These are phyloP conservation scores for Oxyria digyna DNA, from an alignment of 148 eudicot genomes.

Conservation along the genomic window DNA sequence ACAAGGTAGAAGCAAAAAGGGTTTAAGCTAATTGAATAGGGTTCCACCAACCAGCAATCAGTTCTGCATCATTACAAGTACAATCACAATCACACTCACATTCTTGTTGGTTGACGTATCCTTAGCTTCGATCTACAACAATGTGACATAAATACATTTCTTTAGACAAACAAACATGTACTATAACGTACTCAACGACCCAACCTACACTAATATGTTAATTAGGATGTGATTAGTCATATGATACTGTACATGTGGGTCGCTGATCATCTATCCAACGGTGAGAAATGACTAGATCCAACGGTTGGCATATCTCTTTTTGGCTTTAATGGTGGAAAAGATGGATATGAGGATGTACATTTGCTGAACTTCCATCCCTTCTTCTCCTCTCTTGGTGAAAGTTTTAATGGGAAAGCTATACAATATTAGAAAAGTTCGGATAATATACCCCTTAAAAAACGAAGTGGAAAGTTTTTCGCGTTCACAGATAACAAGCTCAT, in stretches of 20 bases:
- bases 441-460: too few relatives aligned
- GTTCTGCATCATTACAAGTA: background rate
- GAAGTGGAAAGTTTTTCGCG: too few relatives aligned
- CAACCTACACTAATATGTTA: background rate
- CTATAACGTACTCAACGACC: background rate
- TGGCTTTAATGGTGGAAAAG: background rate
- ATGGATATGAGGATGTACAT: constrained; percentile 2
- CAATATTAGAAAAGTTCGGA: too few relatives aligned
- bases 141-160: background rate
- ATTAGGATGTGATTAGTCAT: background rate
- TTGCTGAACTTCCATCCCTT: background rate
- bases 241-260: background rate
- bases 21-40: background rate
- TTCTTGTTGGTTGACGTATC: background rate
- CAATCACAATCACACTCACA: background rate
- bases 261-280: background rate
- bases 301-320: background rate
- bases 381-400: background rate
- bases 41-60: background rate
- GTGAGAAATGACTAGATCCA: background rate
- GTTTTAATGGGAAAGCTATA: background rate
- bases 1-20: background rate
- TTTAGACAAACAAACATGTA: background rate
- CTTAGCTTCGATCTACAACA: background rate
- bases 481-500: too few relatives aligned